Base-by-base conservation (phyloP, 78 protist genomes). In the Cavenderia fasciculata region DNA sequence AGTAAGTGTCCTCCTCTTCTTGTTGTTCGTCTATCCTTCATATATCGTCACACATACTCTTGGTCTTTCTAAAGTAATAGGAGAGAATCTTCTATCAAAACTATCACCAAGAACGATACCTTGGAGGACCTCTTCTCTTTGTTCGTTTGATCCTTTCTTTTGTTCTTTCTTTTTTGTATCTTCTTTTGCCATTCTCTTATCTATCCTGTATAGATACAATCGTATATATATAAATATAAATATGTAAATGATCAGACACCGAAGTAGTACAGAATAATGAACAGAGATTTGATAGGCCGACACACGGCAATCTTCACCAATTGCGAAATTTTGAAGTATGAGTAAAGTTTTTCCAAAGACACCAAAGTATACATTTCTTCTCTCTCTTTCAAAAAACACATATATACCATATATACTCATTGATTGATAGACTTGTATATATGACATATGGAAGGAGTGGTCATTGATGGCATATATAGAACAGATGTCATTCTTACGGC, bases 101-200 rank as follows among this genome's bases (percentile, higher is more conserved):
- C 92, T 86, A 56, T 86, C 92, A 74, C 87, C 92, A 18, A 86
- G 46, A 29, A 86, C 78, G n/a, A 86, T 59, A 61, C 85, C 92
- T 46, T 86, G 84, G 7, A 86, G 63, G n/a, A 21, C 51, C 14
- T 86, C 85, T 44, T 86, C 92, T 62, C 44, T 86, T 86, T 40
- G 49, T 29, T n/a, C 65, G 5, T 49, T 33, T 74, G 47, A 10
- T 63, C 27, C 3, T 16, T 29, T 62, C 2, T 4, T 44, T 51
- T 23, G 33, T 25, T 51, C 14, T 43, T 47, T 59, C 4, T 74
- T 62, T 54, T 74, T 66, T 31, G 23, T 74, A 21, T 63, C 72
- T 5, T 63, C 47, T 21, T 63, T 63, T 36, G 72, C 44, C 47
- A 40, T 63, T 12, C 31, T 61, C 31, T 21, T 12, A 52, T 21